Percentiles rank a stretch among this genome's conserved stretches.
phyloP scores from a whole-genome alignment of 306 rosid species.

The Prunus fruticosa region DNA sequence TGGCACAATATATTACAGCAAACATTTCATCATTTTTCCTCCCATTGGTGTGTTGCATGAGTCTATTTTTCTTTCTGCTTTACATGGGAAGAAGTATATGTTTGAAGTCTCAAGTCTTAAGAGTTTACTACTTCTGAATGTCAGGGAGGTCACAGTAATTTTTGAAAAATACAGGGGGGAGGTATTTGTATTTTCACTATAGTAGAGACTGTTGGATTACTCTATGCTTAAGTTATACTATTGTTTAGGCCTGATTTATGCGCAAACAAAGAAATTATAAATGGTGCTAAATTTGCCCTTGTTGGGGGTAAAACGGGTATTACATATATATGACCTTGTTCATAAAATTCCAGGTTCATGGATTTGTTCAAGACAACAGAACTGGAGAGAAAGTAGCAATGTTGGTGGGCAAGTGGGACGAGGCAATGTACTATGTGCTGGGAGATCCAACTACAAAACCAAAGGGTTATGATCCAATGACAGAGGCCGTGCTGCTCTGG shows the following conservation, averaged over 20 bases:
- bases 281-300: background rate
- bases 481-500: constrained; percentile 94
- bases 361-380: constrained; percentile 96
- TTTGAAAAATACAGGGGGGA: no score
- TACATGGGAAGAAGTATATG: no score
- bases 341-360: constrained; percentile 73
- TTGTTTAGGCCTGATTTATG: no score
- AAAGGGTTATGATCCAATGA: constrained; percentile 96
- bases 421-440: constrained; percentile 94
- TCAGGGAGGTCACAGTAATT: no score
- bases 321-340: background rate
- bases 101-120: no score
- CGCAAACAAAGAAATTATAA: no score
- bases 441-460: constrained; percentile 96
- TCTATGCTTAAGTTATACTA: background rate
- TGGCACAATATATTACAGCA: background rate
- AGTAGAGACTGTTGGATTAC: background rate
- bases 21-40: background rate
- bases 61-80: background rate
- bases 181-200: background rate
- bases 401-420: constrained; percentile 97
- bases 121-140: no score
- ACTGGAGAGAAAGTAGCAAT: constrained; percentile 99
- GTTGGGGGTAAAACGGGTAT: background rate
- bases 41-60: background rate